Evolutionary conservation across 2,329 filamentous ascomycete genomes (phyloP).

Genomic region (Phaeomoniella chlamydospora): DNA sequence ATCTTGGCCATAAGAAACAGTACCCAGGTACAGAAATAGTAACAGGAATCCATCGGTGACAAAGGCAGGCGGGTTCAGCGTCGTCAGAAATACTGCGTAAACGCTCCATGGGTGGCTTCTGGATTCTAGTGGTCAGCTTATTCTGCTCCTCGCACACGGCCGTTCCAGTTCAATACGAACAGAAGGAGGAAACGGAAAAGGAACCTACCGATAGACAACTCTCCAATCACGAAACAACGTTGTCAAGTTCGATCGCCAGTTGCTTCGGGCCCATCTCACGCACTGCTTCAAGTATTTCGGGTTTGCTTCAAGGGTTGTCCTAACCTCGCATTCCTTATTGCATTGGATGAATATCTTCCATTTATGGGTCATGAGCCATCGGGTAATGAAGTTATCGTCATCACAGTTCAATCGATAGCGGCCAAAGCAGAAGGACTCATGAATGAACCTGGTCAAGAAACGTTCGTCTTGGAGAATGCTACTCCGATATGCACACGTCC

Average conservation of each 20-base stretch:
- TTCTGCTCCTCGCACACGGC: no score
- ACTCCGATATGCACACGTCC: slow-evolving; percentile 82
- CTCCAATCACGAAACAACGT: slow-evolving; percentile 64
- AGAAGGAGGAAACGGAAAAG: slow-evolving; percentile 2
- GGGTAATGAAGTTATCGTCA: slow-evolving; percentile 95
- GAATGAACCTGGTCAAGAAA: slow-evolving; percentile 80
- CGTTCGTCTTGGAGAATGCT: slow-evolving; percentile 73
- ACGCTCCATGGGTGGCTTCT: slow-evolving; percentile 89
- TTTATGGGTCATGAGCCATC: slow-evolving; percentile 82
- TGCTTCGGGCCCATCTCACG: slow-evolving; percentile 87
- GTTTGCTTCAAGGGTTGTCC: slow-evolving; percentile 84
- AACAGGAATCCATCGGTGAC: slow-evolving; percentile 62
- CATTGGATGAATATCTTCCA: slow-evolving; percentile 97
- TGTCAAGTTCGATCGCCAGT: slow-evolving; percentile 93
- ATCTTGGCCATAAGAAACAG: slow-evolving; percentile 15
- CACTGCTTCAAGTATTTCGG: slow-evolving; percentile 86
- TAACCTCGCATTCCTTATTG: slow-evolving; percentile 75
- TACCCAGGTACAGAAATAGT: slow-evolving; percentile 54
- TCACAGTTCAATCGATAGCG: slow-evolving; percentile 86
- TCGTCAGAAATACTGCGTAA: slow-evolving; percentile 85
- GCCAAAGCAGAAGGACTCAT: slow-evolving; percentile 67
- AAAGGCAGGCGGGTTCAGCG: slow-evolving; percentile 78
- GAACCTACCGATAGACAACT: slow-evolving; percentile 72
- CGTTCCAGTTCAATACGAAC: neutral
- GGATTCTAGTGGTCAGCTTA: slow-evolving; percentile 6